Percentiles rank a stretch among this genome's conserved stretches.
Evolutionary conservation across 2,329 filamentous ascomycete species (phyloP).

Genomic region (Microdochium nivale): DNA sequence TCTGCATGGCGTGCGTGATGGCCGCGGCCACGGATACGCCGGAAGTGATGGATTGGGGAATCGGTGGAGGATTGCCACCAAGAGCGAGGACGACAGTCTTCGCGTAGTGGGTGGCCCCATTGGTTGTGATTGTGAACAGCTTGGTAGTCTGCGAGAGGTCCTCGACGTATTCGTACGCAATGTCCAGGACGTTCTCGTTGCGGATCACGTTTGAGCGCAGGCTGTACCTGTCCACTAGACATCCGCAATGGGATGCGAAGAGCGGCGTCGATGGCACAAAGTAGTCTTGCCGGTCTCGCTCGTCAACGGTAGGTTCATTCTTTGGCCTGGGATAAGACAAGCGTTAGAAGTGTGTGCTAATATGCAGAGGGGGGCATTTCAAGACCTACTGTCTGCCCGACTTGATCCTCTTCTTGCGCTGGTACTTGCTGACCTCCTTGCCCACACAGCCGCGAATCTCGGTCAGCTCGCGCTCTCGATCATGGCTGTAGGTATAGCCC

Average conservation of each 20-base stretch:
- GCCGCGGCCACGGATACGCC: conserved; percentile 24
- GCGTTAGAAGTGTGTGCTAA: conserved; percentile 7
- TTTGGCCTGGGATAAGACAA: conserved; percentile 24
- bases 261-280: conserved; percentile 54
- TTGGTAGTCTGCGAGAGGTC: conserved; percentile 38
- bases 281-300: conserved; percentile 61
- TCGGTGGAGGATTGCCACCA: conserved; percentile 52
- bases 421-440: conserved; percentile 72
- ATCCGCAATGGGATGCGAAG: conserved; percentile 53
- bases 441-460: conserved; percentile 70
- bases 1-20: conserved; percentile 52
- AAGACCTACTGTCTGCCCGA: conserved; percentile 32
- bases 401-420: conserved; percentile 52
- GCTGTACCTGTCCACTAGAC: conserved; percentile 48
- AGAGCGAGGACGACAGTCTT: conserved; percentile 61
- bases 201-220: conserved; percentile 47
- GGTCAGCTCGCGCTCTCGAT: conserved; percentile 52
- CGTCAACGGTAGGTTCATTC: conserved; percentile 47
- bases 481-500: conserved; percentile 55
- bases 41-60: conserved; percentile 22
- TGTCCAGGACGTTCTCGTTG: conserved; percentile 50
- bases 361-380: neutral
- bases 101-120: conserved; percentile 44
- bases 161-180: conserved; percentile 46
- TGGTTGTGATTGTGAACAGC: conserved; percentile 57